Evolutionary conservation across 1,139 yeast genomes (phyloP).

Genomic region (Yamadazyma friedrichii): DNA sequence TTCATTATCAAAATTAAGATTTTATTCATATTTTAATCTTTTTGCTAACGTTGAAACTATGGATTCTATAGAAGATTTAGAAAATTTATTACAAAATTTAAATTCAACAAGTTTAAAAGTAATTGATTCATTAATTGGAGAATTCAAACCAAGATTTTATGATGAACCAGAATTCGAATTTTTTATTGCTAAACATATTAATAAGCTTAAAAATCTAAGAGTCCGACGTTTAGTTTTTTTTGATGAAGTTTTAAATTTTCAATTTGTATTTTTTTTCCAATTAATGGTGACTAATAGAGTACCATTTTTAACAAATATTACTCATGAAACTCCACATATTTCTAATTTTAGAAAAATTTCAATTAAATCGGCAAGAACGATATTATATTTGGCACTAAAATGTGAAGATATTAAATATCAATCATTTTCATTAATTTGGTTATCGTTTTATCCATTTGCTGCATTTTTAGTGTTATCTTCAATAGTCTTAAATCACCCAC

Average conservation of each 20-base stretch:
- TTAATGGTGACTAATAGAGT: constrained; percentile 37
- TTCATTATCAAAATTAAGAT: constrained; percentile 25
- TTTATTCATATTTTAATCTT: constrained; percentile 28
- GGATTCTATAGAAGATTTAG: constrained; percentile 17
- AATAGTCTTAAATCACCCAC: constrained; percentile 33
- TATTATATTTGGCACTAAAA: constrained; percentile 25
- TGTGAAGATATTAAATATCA: constrained; percentile 19
- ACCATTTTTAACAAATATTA: constrained; percentile 24
- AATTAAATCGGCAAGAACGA: constrained; percentile 39
- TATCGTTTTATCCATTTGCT: constrained; percentile 32
- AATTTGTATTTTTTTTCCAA: constrained; percentile 32
- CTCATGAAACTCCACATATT: constrained; percentile 18
- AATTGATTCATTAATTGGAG: constrained; percentile 14
- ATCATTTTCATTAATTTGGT: constrained; percentile 29
- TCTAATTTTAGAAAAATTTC: constrained; percentile 26
- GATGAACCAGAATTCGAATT: constrained; percentile 25
- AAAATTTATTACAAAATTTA: constrained; percentile 18
- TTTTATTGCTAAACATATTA: constrained; percentile 1
- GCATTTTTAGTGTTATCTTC: constrained; percentile 36
- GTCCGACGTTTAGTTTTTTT: constrained; percentile 12
- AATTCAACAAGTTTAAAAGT: constrained; percentile 23
- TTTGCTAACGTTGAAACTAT: constrained; percentile 26
- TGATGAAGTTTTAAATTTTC: constrained; percentile 12
- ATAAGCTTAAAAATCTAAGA: constrained; percentile 10
- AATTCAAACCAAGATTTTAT: constrained; percentile 25